Evolutionary conservation across 2,329 filamentous ascomycete genomes (phyloP).

Genomic region (Microcyclospora tardicrescens): DNA sequence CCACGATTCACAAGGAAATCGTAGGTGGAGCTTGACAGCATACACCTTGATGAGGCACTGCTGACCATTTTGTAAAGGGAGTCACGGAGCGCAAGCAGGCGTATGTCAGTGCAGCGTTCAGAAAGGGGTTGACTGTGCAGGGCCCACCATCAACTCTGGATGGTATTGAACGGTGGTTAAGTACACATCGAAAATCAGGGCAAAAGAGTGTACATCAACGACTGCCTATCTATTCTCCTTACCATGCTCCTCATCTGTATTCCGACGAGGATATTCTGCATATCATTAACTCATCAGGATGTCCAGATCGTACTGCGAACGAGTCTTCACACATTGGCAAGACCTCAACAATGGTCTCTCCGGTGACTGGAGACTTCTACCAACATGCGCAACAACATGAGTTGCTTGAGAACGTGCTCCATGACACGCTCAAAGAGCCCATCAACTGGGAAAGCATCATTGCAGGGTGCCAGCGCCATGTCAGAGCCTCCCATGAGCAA

Average conservation of each 20-base stretch:
- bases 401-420: not conserved
- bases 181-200: no score
- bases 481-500: not conserved
- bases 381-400: not conserved
- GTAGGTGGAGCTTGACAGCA: no score
- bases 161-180: no score
- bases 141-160: no score
- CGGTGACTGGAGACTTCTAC: not conserved
- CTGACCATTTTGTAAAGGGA: no score
- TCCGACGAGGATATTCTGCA: not conserved
- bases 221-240: not conserved
- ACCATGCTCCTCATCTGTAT: not conserved
- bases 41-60: no score
- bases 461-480: not conserved
- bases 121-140: no score
- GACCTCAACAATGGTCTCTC: no score
- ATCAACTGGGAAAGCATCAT: not conserved
- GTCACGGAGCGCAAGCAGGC: no score
- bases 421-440: not conserved
- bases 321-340: not conserved
- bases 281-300: not conserved
- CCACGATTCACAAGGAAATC: no score
- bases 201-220: no score
- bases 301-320: not conserved
- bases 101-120: no score